Evolutionary conservation across 345 rosid genomes (phyloP), one percentile per base, ranked within the genome.

Genomic region (Triadica sebifera): DNA sequence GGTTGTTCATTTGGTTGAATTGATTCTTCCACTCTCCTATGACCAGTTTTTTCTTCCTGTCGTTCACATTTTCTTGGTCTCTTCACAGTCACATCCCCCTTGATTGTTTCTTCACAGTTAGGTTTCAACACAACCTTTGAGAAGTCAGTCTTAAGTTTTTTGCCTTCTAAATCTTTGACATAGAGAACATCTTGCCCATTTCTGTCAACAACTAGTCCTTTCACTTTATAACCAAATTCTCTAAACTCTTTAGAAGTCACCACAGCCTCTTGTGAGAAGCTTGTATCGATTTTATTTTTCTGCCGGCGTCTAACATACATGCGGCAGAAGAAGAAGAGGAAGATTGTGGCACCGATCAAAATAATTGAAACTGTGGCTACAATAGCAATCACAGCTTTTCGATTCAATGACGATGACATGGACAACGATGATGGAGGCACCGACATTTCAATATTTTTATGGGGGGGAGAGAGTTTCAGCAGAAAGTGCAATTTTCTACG

Each of bases 111-210:
- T 75, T 72, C 85, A 61, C 47, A 81, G 73, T 87, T 79, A 8
- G 85, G 84, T 79, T 89, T 87, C 63, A 74, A 52, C 76, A 78
- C 12, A 20, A 84, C 69, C 80, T 77, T 84, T 0, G 86, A 75
- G 70, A 81, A 86, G 29, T 57, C 57, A 19, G 71, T 62, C 65
- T 38, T 77, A n/a, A 64, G 77, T 56, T 50, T 62, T 17, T 74
- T 77, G 61, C 73, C 81, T 58, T 85, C 87, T 8, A 78, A 63
- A 57, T 79, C 83, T 74, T 90, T 87, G 79, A 84, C 67, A 65
- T 86, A 91, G 69, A 89, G 67, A 12, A 87, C 88, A 69, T 91
- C 89, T 56, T 39, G 52, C 2, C 97, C 91, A 8, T 80, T 76
- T 73, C 85, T 89, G 9, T 83, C 82, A 9, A 82, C 79, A 38